Percentiles rank a stretch among this genome's conserved stretches.
These are phyloP conservation scores for Przewalskia tangutica DNA, from an alignment of 257 asterid species.

Conservation along the genomic window DNA sequence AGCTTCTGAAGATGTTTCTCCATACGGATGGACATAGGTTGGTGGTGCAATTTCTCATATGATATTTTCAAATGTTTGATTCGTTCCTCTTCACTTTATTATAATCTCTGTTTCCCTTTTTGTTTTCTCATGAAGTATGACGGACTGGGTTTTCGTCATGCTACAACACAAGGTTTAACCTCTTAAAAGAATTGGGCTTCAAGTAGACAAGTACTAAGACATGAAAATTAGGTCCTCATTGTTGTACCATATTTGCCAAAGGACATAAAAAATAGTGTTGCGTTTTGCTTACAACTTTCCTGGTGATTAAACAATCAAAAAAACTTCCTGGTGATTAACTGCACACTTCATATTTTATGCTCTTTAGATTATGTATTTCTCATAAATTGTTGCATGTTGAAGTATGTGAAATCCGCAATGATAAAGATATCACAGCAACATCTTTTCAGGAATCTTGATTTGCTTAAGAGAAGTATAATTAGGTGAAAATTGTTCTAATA, in stretches of 20 bases:
- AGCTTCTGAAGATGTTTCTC: constrained; percentile 87
- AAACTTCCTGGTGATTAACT: not conserved
- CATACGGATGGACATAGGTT: constrained; percentile 73
- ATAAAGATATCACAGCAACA: not conserved
- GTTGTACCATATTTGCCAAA: not conserved
- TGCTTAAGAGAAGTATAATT: not conserved
- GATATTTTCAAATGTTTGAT: constrained; percentile 5
- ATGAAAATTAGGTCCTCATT: not conserved
- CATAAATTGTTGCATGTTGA: not conserved
- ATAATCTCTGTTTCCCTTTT: not conserved
- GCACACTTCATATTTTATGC: not conserved
- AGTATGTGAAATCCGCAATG: not conserved
- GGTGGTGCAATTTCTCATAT: constrained; percentile 18
- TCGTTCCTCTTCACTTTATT: not conserved
- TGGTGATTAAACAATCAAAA: not conserved
- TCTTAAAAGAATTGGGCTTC: not conserved
- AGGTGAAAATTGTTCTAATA: not conserved
- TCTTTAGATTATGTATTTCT: not conserved
- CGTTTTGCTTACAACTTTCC: not conserved
- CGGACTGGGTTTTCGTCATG: not conserved
- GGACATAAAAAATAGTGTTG: not conserved
- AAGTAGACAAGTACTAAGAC: not conserved
- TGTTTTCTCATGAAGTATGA: not conserved
- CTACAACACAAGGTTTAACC: not conserved
- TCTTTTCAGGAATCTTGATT: not conserved